Conservation (phyloP, 179 eudicot species). For the Spinacia oleracea region DNA sequence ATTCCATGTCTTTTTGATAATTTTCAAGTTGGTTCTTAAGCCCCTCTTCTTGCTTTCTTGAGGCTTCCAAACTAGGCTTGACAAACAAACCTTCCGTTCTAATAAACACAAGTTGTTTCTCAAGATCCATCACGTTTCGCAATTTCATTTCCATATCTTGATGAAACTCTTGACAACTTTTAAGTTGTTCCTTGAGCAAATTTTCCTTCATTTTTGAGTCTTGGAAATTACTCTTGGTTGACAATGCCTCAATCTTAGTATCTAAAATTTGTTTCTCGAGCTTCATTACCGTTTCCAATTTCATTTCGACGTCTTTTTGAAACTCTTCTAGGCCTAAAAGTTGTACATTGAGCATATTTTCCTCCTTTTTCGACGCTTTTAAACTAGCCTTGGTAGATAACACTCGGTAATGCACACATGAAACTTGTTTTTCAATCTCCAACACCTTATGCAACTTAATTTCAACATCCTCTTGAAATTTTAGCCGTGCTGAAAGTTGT, state of each 20-base stretch:
- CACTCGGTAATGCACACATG: neutral
- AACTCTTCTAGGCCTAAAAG: neutral
- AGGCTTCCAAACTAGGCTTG: neutral
- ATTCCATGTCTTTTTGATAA: neutral
- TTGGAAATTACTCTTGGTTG: neutral
- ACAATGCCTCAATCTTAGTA: neutral
- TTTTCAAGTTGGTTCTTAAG: conserved; percentile 7
- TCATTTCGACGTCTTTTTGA: conserved; percentile 7
- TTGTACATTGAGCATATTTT: conserved; percentile 12
- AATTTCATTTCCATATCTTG: neutral
- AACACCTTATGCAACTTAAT: neutral
- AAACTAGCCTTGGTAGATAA: conserved; percentile 4
- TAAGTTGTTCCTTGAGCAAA: conserved; percentile 20
- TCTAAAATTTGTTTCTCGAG: conserved; percentile 7
- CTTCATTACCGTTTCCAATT: neutral
- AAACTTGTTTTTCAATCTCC: conserved; percentile 9
- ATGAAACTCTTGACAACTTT: neutral
- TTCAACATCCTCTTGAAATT: conserved; percentile 4
- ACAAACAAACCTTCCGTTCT: neutral
- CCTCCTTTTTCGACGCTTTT: neutral
- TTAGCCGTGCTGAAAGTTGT: neutral
- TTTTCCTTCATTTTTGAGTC: neutral
- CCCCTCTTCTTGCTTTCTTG: conserved; percentile 1
- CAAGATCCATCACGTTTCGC: conserved; percentile 13
- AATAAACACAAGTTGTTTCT: neutral